Evolutionary conservation across 2,329 filamentous ascomycete genomes (phyloP).

Genomic region (Davidsoniella eucalypti): DNA sequence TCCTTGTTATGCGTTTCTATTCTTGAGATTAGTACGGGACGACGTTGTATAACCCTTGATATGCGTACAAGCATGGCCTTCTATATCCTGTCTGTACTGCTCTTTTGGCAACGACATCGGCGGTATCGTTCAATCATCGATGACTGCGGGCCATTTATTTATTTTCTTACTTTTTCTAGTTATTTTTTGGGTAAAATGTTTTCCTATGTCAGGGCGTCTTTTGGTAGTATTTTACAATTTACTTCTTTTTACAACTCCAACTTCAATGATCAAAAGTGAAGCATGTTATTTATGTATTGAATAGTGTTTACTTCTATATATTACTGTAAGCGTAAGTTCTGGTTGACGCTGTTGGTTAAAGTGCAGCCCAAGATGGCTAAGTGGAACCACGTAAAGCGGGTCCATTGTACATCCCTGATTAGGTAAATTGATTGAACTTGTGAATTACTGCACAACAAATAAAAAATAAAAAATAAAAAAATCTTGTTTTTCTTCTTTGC

Average conservation of each 20-base stretch:
- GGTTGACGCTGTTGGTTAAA: too few species aligned
- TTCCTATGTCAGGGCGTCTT: conserved; percentile 12
- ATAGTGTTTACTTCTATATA: too few species aligned
- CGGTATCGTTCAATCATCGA: not conserved
- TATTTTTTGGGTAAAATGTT: conserved; percentile 9
- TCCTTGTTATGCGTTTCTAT: not conserved
- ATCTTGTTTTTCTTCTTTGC: too few species aligned
- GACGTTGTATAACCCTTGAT: not conserved
- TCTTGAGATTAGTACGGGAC: not conserved
- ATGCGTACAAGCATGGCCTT: not conserved
- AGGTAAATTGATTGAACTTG: too few species aligned
- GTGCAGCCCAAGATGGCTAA: too few species aligned
- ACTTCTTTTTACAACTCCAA: not conserved
- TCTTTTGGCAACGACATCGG: not conserved
- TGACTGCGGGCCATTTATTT: not conserved
- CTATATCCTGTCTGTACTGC: not conserved
- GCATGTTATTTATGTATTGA: too few species aligned
- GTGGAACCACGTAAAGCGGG: too few species aligned
- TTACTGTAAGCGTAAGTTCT: too few species aligned
- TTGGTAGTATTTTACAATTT: conserved; percentile 8
- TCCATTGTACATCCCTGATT: too few species aligned
- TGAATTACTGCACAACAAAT: too few species aligned
- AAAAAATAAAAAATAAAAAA: too few species aligned
- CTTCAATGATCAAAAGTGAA: too few species aligned
- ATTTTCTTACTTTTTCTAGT: conserved; percentile 5